Evolutionary conservation across 768 basidiomycete species (phyloP).

Genomic region (Auriculariales sp.): DNA sequence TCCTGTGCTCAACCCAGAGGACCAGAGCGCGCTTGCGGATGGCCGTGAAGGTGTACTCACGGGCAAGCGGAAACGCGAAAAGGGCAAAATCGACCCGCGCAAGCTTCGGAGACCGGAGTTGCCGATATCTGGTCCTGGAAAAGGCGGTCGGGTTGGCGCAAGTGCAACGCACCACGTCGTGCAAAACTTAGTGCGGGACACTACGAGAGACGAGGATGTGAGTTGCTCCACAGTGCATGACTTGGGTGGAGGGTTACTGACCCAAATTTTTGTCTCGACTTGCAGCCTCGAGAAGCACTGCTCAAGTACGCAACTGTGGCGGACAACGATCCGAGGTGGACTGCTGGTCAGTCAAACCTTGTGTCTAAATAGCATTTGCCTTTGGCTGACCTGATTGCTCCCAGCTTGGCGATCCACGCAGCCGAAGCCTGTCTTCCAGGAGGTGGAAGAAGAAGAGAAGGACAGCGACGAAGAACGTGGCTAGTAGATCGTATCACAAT

Average conservation of each 20-base stretch:
- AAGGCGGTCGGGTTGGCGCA: slow-evolving; percentile 87
- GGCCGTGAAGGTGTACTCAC: slow-evolving; percentile 25
- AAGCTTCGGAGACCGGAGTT: slow-evolving; percentile 88
- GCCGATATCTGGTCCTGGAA: slow-evolving; percentile 85
- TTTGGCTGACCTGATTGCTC: slow-evolving; percentile 30
- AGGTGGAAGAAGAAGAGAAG: slow-evolving; percentile 40
- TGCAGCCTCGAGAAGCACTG: slow-evolving; percentile 91
- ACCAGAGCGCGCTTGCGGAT: slow-evolving; percentile 85
- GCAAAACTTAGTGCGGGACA: slow-evolving; percentile 84
- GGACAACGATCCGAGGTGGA: slow-evolving; percentile 73
- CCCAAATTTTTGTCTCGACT: slow-evolving; percentile 9
- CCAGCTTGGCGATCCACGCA: slow-evolving; percentile 79
- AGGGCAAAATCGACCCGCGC: slow-evolving; percentile 73
- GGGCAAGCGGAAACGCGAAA: slow-evolving; percentile 79
- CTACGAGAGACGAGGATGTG: slow-evolving; percentile 87
- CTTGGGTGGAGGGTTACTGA: slow-evolving; percentile 2
- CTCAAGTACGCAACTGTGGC: slow-evolving; percentile 78
- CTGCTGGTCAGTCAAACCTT: slow-evolving; percentile 45
- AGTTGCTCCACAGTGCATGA: slow-evolving; percentile 23
- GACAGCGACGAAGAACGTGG: slow-evolving; percentile 32
- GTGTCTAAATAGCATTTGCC: slow-evolving; percentile 15
- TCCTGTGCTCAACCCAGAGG: slow-evolving; percentile 84
- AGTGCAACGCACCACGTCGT: slow-evolving; percentile 96
- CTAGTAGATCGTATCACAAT: no score
- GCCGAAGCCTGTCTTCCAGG: slow-evolving; percentile 72